Evolutionary conservation across 352 stramenopile species (phyloP), one percentile per base, ranked within the genome.

Genomic region (Pythium dissotocum): DNA sequence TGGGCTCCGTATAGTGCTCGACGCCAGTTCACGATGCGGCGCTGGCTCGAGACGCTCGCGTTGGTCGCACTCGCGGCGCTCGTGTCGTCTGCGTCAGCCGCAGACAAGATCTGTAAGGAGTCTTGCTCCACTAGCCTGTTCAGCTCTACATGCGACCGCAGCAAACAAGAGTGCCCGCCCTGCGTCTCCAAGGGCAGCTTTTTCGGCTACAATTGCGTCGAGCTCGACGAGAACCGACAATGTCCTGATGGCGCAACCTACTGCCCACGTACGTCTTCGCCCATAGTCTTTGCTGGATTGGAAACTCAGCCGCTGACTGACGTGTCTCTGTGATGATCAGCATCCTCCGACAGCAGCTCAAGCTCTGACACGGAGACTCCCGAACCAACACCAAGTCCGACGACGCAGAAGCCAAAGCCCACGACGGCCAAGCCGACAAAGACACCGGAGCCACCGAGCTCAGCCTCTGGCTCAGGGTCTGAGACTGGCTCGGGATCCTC

Each of bases 371-470:
- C 16, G 5, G 74, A 16, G 8, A 21, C 21, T 21, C 21, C 71
- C 2, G 67, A 55, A 1, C 73, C 69, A 3, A 68, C 38, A n/a
- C 75, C 76, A 21, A 63, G 48, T 9, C 40, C 40, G 13, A 48
- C 40, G 33, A 72, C 54, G 13, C 64, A 52, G 58, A 76, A 68
- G n/a, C 58, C 61, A 7, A 81, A 76, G 63, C 72, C 69, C 21
- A 71, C 71, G 3, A 71, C 58, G 8, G 69, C 69, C 2, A 81
- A 71, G 67, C 68, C 72, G 12, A 70, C 66, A 24, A 67, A 74
- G 18, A 63, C 33, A 24, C 56, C 58, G 4, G 33, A 26, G 2
- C 14, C 68, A 0, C 57, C 64, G 9, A 62, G 10, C 48, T 13
- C 21, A 52, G 44, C 12, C 16, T 52, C 44, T 26, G 16, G 21